Conservation (phyloP, 768 basidiomycete species). For the Lactarius pseudohatsudake region DNA sequence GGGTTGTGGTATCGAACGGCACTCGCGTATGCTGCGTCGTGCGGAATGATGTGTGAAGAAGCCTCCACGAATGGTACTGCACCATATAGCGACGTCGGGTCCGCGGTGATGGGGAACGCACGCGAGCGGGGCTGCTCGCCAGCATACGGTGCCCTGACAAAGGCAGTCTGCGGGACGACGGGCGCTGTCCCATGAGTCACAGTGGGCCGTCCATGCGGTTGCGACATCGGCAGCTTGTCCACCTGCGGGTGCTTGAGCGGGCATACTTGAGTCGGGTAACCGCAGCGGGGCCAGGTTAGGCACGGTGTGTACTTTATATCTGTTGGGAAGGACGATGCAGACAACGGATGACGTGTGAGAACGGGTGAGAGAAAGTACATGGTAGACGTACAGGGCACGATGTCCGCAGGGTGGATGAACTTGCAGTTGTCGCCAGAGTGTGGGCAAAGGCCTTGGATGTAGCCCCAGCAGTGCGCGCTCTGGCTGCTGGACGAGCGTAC, state of each 20-base stretch:
- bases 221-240: background rate
- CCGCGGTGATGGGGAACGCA: background rate
- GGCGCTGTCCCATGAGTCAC: too few relatives aligned
- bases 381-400: conserved; percentile 6
- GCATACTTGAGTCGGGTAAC: conserved; percentile 7
- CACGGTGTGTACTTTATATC: conserved; percentile 22
- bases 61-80: background rate
- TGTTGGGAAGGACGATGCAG: background rate
- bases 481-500: conserved; percentile 8
- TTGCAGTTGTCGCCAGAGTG: background rate
- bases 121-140: background rate
- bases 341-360: background rate
- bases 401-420: conserved; percentile 9
- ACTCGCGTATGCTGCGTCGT: conserved; percentile 16
- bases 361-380: background rate
- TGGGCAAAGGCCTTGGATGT: conserved; percentile 19
- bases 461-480: conserved; percentile 22
- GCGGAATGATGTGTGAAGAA: conserved; percentile 13
- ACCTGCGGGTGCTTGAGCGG: conserved; percentile 20
- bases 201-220: background rate
- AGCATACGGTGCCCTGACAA: background rate
- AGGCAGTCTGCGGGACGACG: background rate
- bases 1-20: conserved; percentile 15
- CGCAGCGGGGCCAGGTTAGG: conserved; percentile 18
- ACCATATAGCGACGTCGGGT: background rate